These are phyloP conservation scores for Epithemia pelagica DNA, from an alignment of 108 stramenopile species.

Conservation along the genomic window DNA sequence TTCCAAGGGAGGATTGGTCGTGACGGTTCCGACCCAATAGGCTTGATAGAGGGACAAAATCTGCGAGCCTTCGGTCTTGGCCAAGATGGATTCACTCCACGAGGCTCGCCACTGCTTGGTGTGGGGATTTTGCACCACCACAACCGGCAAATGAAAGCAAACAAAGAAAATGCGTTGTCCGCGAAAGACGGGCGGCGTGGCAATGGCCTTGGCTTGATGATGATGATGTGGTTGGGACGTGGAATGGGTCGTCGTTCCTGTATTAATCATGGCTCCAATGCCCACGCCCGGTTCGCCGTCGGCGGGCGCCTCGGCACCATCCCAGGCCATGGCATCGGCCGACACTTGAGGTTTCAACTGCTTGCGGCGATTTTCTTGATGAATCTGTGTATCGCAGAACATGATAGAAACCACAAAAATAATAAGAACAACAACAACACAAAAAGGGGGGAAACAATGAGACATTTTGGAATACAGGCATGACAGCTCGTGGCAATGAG, in stretches of 20 bases:
- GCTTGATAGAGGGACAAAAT: constrained; percentile 67
- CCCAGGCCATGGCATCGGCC: neutral
- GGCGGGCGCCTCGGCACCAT: neutral
- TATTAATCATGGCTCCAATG: neutral
- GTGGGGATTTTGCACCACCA: constrained; percentile 49
- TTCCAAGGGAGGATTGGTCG: constrained; percentile 46
- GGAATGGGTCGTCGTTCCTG: neutral
- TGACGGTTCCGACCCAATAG: constrained; percentile 92
- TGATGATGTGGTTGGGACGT: neutral
- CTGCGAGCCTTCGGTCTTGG: constrained; percentile 76
- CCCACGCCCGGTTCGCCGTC: neutral
- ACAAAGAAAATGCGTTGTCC: constrained; percentile 75
- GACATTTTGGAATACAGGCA: neutral
- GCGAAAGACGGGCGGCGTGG: constrained; percentile 10
- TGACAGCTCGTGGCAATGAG: neutral
- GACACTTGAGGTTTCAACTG: neutral
- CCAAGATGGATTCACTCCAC: constrained; percentile 93
- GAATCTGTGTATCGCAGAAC: neutral
- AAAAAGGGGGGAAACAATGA: constrained; percentile 11
- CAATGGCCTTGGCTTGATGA: neutral
- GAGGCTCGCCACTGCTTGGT: constrained; percentile 68
- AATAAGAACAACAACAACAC: neutral
- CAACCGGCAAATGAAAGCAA: constrained; percentile 96
- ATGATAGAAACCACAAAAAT: neutral
- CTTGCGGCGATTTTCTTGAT: constrained; percentile 18